Evolutionary conservation across 331 rosid genomes (phyloP).

Genomic region (Quercus tomentella): DNA sequence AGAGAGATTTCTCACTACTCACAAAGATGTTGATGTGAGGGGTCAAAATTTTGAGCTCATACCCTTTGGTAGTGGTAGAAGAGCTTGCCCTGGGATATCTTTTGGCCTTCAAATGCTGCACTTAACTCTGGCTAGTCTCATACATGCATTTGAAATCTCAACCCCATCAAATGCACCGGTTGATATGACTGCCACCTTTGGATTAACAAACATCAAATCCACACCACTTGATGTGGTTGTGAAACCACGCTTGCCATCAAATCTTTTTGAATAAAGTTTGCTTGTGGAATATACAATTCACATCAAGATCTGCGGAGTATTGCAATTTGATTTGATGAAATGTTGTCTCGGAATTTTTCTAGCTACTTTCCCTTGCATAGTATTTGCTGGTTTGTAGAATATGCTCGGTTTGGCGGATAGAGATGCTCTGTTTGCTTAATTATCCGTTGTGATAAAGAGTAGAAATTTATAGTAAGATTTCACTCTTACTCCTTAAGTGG

Average conservation of each 20-base stretch:
- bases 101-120: slow-evolving; percentile 38
- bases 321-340: not conserved
- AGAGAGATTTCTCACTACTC: slow-evolving; percentile 41
- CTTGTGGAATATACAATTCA: too few relatives aligned
- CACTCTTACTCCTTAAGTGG: too few relatives aligned
- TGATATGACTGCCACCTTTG: slow-evolving; percentile 41
- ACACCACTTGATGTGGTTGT: slow-evolving; percentile 38
- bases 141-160: slow-evolving; percentile 42
- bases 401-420: not conserved
- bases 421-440: too few relatives aligned
- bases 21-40: slow-evolving; percentile 30
- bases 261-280: slow-evolving; percentile 6
- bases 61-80: slow-evolving; percentile 55
- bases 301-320: not conserved
- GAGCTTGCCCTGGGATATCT: slow-evolving; percentile 40
- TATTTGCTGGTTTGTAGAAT: not conserved
- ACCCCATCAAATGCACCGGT: slow-evolving; percentile 19
- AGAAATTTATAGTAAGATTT: too few relatives aligned
- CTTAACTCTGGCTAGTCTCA: slow-evolving; percentile 33
- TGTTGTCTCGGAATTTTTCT: not conserved
- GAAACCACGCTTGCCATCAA: slow-evolving; percentile 36
- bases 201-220: slow-evolving; percentile 33
- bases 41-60: slow-evolving; percentile 47
- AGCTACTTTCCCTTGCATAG: not conserved
- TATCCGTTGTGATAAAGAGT: too few relatives aligned